Evolutionary conservation across 2,329 filamentous ascomycete genomes (phyloP).

Genomic region (Neopestalotiopsis rosae): DNA sequence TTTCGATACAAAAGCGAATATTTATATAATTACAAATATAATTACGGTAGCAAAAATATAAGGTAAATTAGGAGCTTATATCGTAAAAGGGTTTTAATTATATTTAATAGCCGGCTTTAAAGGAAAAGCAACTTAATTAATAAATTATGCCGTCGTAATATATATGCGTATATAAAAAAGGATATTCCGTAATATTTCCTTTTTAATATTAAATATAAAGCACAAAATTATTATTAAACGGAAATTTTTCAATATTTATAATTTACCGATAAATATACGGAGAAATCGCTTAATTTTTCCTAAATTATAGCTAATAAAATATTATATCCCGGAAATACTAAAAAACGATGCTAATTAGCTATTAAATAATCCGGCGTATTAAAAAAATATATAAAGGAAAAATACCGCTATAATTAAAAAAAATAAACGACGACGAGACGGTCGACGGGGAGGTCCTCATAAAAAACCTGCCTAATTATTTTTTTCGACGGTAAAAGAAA

Average conservation of each 20-base stretch:
- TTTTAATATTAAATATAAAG: slow-evolving; percentile 14
- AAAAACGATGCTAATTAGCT: background rate
- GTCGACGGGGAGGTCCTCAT: too few relatives aligned
- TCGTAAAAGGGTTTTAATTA: background rate
- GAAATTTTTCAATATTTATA: background rate
- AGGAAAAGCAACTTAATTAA: background rate
- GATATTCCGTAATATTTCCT: background rate
- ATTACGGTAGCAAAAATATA: background rate
- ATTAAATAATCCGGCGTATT: background rate
- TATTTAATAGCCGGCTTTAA: background rate
- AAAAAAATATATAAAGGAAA: background rate
- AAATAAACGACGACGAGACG: background rate
- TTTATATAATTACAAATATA: background rate
- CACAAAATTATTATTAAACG: background rate
- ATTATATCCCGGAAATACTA: background rate
- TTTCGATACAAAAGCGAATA: background rate
- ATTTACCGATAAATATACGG: background rate
- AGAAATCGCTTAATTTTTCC: background rate
- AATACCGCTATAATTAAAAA: background rate
- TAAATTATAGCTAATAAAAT: background rate
- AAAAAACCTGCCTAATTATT: background rate
- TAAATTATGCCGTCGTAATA: background rate
- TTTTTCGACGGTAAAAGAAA: background rate
- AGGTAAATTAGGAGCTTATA: background rate
- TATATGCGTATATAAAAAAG: background rate